Evolutionary conservation across 306 rosid species (phyloP), one percentile per base, ranked within the genome.

Genomic region (Acacia crassicarpa): DNA sequence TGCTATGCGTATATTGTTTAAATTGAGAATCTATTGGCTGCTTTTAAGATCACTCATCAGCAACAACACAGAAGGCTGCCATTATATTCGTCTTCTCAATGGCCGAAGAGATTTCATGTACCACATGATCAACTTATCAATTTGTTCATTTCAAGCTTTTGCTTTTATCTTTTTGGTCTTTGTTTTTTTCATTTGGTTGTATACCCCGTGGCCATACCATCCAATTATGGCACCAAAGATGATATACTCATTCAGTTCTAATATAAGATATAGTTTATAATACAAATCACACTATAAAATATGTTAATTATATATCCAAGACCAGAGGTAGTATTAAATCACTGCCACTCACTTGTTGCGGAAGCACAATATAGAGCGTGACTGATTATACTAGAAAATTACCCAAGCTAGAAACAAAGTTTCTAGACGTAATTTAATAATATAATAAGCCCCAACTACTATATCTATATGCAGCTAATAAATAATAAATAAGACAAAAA

Each of bases 341-440:
- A 43, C 68, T 82, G 48, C 80, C 83, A 77, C 79, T 87, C 83
- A n/a, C n/a, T n/a, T n/a, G n/a, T n/a, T n/a, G n/a, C n/a, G n/a
- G n/a, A n/a, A n/a, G n/a, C n/a, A n/a, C n/a, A n/a, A n/a, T n/a
- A n/a, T n/a, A n/a, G n/a, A n/a, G n/a, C n/a, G n/a, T n/a, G n/a
- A n/a, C n/a, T n/a, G n/a, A n/a, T n/a, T n/a, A n/a, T n/a, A n/a
- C n/a, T n/a, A n/a, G n/a, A n/a, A n/a, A n/a, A n/a, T n/a, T n/a
- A n/a, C n/a, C n/a, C n/a, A n/a, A n/a, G n/a, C n/a, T n/a, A n/a
- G n/a, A n/a, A n/a, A n/a, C n/a, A n/a, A n/a, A n/a, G n/a, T n/a
- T n/a, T n/a, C n/a, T n/a, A n/a, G n/a, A n/a, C n/a, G n/a, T n/a
- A n/a, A n/a, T n/a, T n/a, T n/a, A n/a, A n/a, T n/a, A n/a, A n/a